phyloP scores from a whole-genome alignment of 768 basidiomycete genomes.

The Suillus tomentosus region DNA sequence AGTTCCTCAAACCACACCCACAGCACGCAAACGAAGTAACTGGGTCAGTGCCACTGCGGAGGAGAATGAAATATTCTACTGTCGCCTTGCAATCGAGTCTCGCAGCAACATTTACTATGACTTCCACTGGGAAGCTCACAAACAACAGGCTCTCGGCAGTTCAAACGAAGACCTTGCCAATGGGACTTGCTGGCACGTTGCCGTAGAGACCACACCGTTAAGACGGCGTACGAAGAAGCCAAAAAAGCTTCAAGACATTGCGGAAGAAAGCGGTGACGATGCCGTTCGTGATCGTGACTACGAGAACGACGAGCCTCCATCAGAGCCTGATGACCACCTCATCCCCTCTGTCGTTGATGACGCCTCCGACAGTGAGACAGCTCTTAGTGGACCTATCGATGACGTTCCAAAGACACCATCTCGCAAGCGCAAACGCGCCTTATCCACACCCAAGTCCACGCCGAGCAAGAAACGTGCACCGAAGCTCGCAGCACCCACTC shows the following conservation, averaged over 20 bases:
- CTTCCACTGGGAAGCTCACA: slow-evolving; percentile 60
- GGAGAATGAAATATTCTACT: slow-evolving; percentile 47
- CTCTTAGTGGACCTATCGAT: slow-evolving; percentile 30
- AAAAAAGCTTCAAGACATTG: slow-evolving; percentile 24
- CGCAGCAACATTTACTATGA: slow-evolving; percentile 63
- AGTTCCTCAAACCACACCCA: slow-evolving; percentile 14
- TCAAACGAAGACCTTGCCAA: slow-evolving; percentile 30
- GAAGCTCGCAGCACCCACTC: slow-evolving; percentile 64
- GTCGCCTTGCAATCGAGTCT: slow-evolving; percentile 59
- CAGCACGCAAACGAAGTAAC: slow-evolving; percentile 22
- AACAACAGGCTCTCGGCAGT: slow-evolving; percentile 36
- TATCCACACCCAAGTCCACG: slow-evolving; percentile 31
- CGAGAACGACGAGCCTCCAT: slow-evolving; percentile 23
- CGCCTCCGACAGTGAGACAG: slow-evolving; percentile 29
- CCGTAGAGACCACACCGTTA: slow-evolving; percentile 21
- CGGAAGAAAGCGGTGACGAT: slow-evolving; percentile 21
- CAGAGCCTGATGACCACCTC: slow-evolving; percentile 26
- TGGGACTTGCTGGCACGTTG: slow-evolving; percentile 53
- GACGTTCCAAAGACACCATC: slow-evolving; percentile 52
- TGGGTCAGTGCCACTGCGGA: slow-evolving; percentile 18
- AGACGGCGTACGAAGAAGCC: slow-evolving; percentile 14
- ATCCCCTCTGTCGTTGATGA: slow-evolving; percentile 17
- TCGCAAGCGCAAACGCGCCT: slow-evolving; percentile 49
- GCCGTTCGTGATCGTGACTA: slow-evolving; percentile 21
- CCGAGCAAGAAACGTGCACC: slow-evolving; percentile 37